These are phyloP conservation scores for Gossypium turneri DNA, from an alignment of 345 rosid genomes.

Conservation along the genomic window DNA sequence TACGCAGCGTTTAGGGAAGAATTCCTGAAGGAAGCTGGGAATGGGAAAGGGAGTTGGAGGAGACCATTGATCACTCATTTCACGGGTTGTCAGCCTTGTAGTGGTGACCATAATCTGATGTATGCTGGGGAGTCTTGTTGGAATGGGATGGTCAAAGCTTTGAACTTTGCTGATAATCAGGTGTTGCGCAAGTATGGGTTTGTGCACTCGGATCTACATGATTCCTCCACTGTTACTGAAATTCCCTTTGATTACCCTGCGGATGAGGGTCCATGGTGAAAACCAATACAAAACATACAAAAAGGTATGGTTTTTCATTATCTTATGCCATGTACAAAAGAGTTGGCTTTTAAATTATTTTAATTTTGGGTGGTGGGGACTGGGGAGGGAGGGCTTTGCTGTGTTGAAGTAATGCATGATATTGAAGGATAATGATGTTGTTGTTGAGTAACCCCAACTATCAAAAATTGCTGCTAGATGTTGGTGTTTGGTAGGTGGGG, in stretches of 20 bases:
- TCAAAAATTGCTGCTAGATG: background rate
- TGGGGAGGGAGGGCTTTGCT: background rate
- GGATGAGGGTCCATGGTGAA: slow-evolving; percentile 67
- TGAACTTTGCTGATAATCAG: slow-evolving; percentile 95
- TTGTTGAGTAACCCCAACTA: no score
- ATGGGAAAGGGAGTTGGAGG: slow-evolving; percentile 56
- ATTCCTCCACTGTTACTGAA: slow-evolving; percentile 48
- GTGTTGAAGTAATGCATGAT: slow-evolving; percentile 35
- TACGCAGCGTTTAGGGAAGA: slow-evolving; percentile 62
- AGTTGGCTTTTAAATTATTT: slow-evolving; percentile 5
- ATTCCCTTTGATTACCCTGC: slow-evolving; percentile 82
- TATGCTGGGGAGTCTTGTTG: slow-evolving; percentile 76
- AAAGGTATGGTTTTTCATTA: background rate
- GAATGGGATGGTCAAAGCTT: slow-evolving; percentile 73
- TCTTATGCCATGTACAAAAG: slow-evolving; percentile 2
- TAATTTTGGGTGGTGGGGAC: no score
- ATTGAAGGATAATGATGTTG: slow-evolving; percentile 24
- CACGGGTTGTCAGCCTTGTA: slow-evolving; percentile 95
- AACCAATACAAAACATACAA: background rate
- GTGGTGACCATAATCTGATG: slow-evolving; percentile 74
- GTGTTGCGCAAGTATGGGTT: slow-evolving; percentile 80
- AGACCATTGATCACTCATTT: slow-evolving; percentile 86
- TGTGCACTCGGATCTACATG: slow-evolving; percentile 57
- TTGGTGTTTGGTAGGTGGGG: slow-evolving; percentile 18
- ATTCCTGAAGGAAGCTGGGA: slow-evolving; percentile 43